Conservation (phyloP, 2,329 filamentous ascomycete genomes). For the Ophiostoma sp. region DNA sequence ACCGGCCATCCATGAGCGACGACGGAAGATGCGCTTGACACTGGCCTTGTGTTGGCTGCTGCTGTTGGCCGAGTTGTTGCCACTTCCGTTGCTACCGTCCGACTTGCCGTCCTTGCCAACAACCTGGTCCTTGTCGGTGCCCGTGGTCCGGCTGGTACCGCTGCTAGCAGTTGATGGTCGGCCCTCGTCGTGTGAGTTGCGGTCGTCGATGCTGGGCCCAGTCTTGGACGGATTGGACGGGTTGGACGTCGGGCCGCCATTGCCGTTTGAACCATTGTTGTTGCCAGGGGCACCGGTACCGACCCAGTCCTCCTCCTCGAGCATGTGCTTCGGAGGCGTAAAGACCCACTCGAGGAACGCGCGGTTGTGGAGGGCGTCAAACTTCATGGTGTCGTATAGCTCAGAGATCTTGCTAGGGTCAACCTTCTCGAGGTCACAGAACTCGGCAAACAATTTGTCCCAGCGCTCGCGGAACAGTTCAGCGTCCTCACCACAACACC, state of each 20-base stretch:
- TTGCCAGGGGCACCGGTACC: conserved; percentile 23
- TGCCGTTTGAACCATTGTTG: not conserved
- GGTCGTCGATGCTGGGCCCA: conserved; percentile 15
- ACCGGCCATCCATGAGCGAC: conserved; percentile 60
- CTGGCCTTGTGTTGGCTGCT: conserved; percentile 36
- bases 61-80: not conserved
- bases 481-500: conserved; percentile 95
- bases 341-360: conserved; percentile 98
- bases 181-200: conserved; percentile 25
- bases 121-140: conserved; percentile 32
- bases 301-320: conserved; percentile 62
- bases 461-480: conserved; percentile 94
- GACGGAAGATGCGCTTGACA: conserved; percentile 57
- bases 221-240: not conserved
- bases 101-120: conserved; percentile 30
- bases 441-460: conserved; percentile 97
- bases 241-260: not conserved
- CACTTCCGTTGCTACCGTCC: conserved; percentile 29
- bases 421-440: conserved; percentile 95
- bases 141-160: not conserved
- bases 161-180: conserved; percentile 17
- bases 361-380: conserved; percentile 94
- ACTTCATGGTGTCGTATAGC: conserved; percentile 99
- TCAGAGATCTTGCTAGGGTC: conserved; percentile 99
- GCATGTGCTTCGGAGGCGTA: conserved; percentile 76